phyloP scores from a whole-genome alignment of 164 flowering plant species.

The Paratinospora sagittata region DNA sequence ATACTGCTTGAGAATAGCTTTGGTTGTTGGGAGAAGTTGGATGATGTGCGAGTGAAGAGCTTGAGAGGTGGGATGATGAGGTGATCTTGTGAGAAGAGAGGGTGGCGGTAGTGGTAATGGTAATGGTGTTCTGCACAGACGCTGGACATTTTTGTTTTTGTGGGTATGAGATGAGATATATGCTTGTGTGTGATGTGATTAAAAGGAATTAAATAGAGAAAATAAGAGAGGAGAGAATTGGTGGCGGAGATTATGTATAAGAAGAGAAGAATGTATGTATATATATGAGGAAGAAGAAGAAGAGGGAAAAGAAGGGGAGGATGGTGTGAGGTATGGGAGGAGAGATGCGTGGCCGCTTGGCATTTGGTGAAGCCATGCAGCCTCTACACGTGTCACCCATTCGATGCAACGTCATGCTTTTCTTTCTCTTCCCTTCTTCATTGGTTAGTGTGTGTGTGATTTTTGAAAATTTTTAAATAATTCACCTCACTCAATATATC shows the following conservation, averaged over 20 bases:
- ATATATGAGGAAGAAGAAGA: slow-evolving; percentile 11
- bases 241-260: slow-evolving; percentile 4
- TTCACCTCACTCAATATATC: neutral
- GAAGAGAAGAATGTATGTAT: slow-evolving; percentile 4
- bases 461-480: neutral
- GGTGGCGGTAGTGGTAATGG: slow-evolving; percentile 23
- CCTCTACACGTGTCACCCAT: slow-evolving; percentile 33
- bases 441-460: neutral
- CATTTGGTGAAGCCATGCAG: slow-evolving; percentile 52
- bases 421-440: too few relatives aligned
- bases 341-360: slow-evolving; percentile 51
- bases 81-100: slow-evolving; percentile 13
- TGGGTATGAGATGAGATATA: neutral
- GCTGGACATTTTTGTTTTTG: slow-evolving; percentile 29
- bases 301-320: slow-evolving; percentile 17
- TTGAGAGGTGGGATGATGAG: slow-evolving; percentile 54
- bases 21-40: slow-evolving; percentile 7
- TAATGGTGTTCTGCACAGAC: slow-evolving; percentile 37
- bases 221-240: slow-evolving; percentile 12
- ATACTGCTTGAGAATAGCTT: neutral
- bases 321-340: slow-evolving; percentile 37
- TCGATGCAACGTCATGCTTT: neutral
- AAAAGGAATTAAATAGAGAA: too few relatives aligned
- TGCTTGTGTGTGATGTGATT: too few relatives aligned
- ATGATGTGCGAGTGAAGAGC: slow-evolving; percentile 31